A percentile compares a stretch with the other conserved stretches of the same genome.
Evolutionary conservation across 2,329 filamentous ascomycete species (phyloP).

Genomic region (Intubia oerlemansii): DNA sequence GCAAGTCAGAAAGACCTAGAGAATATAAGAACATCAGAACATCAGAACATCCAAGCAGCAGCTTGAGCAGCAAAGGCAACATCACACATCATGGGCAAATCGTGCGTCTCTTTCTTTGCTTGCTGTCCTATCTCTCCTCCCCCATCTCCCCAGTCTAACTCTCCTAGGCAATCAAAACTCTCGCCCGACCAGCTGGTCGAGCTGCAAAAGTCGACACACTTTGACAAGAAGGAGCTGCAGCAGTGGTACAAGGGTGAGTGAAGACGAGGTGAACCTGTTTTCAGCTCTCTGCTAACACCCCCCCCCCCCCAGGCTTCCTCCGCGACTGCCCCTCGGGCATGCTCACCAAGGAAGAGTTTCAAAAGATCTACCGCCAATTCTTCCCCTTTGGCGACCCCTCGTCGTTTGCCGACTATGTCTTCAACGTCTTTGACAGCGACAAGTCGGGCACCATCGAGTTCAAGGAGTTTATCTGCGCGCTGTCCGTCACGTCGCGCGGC

Average conservation of each 20-base stretch:
- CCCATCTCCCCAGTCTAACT: not conserved
- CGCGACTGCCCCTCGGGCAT: slow-evolving; percentile 96
- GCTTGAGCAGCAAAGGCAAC: too few species aligned
- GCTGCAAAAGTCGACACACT: slow-evolving; percentile 91
- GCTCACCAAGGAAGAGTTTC: slow-evolving; percentile 95
- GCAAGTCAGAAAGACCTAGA: too few species aligned
- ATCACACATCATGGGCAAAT: slow-evolving; percentile 1
- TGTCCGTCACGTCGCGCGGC: slow-evolving; percentile 89
- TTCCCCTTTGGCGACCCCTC: slow-evolving; percentile 97
- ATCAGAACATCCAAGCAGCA: too few species aligned
- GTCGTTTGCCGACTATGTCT: slow-evolving; percentile 95
- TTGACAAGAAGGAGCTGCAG: slow-evolving; percentile 98
- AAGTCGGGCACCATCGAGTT: slow-evolving; percentile 97
- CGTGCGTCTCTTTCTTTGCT: not conserved
- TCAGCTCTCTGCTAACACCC: not conserved
- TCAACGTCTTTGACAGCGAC: slow-evolving; percentile 96
- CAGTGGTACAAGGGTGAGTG: slow-evolving; percentile 96
- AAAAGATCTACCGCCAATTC: slow-evolving; percentile 99
- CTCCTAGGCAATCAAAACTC: slow-evolving; percentile 79
- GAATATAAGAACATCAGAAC: too few species aligned
- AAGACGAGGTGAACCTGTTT: not conserved
- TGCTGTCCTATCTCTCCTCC: not conserved
- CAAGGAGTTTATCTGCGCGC: slow-evolving; percentile 96
- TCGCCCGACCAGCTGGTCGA: slow-evolving; percentile 89
- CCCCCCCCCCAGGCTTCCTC: slow-evolving; percentile 54